Percentiles rank a stretch among this genome's conserved stretches.
Evolutionary conservation across 2,329 filamentous ascomycete genomes (phyloP).

Genomic region (Trichothecium sympodiale): DNA sequence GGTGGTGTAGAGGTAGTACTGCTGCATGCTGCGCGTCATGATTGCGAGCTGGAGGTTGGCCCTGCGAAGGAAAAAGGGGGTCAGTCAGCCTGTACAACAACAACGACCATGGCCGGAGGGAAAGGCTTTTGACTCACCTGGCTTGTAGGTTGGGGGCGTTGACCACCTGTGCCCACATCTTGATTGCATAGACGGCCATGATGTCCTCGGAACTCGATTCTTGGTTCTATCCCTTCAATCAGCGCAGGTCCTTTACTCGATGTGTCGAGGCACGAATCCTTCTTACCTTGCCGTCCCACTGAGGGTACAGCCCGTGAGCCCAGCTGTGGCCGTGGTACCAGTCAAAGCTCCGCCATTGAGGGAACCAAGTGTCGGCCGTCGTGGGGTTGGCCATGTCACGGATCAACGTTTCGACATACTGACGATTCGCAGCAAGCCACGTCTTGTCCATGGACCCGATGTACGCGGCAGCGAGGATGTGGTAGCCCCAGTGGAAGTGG

Average conservation of each 20-base stretch:
- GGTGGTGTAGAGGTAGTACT: constrained; percentile 71
- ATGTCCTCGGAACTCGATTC: constrained; percentile 87
- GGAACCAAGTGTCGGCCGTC: constrained; percentile 62
- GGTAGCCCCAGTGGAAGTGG: constrained; percentile 76
- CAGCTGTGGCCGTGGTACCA: constrained; percentile 93
- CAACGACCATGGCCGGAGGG: constrained; percentile 5
- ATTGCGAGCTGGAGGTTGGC: constrained; percentile 78
- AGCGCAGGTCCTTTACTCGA: too few relatives aligned
- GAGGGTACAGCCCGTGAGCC: constrained; percentile 69
- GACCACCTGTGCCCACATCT: constrained; percentile 80
- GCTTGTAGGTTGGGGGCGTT: constrained; percentile 73
- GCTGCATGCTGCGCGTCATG: constrained; percentile 58
- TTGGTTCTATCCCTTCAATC: constrained; percentile 38
- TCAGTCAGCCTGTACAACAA: neutral
- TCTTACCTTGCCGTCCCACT: constrained; percentile 56
- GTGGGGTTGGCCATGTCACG: constrained; percentile 75
- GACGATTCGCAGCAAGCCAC: constrained; percentile 71
- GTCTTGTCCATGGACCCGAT: constrained; percentile 66
- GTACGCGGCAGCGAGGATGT: constrained; percentile 74
- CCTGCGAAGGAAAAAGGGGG: constrained; percentile 20
- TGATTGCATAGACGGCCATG: constrained; percentile 76
- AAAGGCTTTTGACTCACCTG: constrained; percentile 27
- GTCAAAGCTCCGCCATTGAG: constrained; percentile 74
- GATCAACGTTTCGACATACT: constrained; percentile 72
- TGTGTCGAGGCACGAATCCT: neutral